These are phyloP conservation scores for Arbutus unedo DNA, from an alignment of 148 eudicot genomes.

Conservation along the genomic window DNA sequence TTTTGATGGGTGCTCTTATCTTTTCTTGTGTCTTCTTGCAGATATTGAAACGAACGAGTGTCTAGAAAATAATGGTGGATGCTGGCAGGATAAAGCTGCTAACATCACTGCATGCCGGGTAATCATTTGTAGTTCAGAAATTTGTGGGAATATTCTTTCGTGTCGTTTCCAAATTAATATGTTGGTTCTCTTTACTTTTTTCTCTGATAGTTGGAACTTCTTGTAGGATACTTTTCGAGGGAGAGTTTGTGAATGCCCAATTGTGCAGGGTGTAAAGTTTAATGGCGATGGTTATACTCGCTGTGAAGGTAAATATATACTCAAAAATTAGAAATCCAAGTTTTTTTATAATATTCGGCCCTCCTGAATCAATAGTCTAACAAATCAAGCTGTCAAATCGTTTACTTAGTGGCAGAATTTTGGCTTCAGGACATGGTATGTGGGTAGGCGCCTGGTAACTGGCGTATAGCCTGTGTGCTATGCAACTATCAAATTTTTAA, in stretches of 20 bases:
- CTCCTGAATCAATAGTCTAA: not conserved
- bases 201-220: conserved; percentile 5
- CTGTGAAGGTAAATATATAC: conserved; percentile 59
- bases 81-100: conserved; percentile 75
- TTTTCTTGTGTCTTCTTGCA: conserved; percentile 22
- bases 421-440: not conserved
- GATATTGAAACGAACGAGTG: conserved; percentile 94
- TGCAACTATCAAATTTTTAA: not conserved
- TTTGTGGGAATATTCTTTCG: not conserved
- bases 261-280: conserved; percentile 72
- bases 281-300: conserved; percentile 80
- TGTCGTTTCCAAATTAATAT: not conserved
- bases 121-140: conserved; percentile 2
- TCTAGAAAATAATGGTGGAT: conserved; percentile 83
- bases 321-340: not conserved
- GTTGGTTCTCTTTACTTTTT: conserved; percentile 8
- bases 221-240: conserved; percentile 90
- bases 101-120: conserved; percentile 96
- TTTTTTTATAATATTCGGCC: not conserved
- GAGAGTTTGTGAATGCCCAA: conserved; percentile 86
- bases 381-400: not conserved
- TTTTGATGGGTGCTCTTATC: not conserved
- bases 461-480: not conserved
- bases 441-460: not conserved
- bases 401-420: not conserved